A percentile compares a stretch with the other conserved stretches of the same genome.
Evolutionary conservation across 108 stramenopile genomes (phyloP).

Genomic region (Nitzschia sp.): DNA sequence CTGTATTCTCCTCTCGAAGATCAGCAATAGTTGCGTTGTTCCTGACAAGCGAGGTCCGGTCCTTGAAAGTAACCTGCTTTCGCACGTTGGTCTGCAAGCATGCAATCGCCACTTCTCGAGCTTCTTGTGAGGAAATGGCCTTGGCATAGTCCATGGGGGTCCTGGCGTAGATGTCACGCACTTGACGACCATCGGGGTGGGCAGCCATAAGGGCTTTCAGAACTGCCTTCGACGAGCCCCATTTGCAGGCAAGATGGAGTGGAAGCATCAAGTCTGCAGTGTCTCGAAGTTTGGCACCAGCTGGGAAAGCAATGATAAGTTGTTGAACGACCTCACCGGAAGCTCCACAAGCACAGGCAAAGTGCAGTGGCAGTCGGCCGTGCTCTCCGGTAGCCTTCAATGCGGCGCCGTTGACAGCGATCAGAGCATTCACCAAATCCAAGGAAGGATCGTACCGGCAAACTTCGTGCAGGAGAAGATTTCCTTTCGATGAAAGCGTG

Average conservation of each 20-base stretch:
- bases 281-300: slow-evolving; percentile 43
- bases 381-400: slow-evolving; percentile 54
- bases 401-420: slow-evolving; percentile 39
- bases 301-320: slow-evolving; percentile 67
- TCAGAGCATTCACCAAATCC: slow-evolving; percentile 46
- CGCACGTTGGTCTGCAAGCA: slow-evolving; percentile 4
- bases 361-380: slow-evolving; percentile 68
- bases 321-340: slow-evolving; percentile 53
- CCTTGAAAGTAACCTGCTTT: not conserved
- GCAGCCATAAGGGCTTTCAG: slow-evolving; percentile 43
- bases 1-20: slow-evolving; percentile 23
- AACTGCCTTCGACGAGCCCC: slow-evolving; percentile 63
- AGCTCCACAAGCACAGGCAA: slow-evolving; percentile 70
- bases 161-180: slow-evolving; percentile 50
- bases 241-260: slow-evolving; percentile 73
- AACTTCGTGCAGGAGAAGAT: slow-evolving; percentile 55
- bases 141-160: slow-evolving; percentile 37
- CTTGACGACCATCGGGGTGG: slow-evolving; percentile 48
- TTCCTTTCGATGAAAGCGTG: slow-evolving; percentile 30
- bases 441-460: slow-evolving; percentile 59
- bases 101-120: slow-evolving; percentile 12
- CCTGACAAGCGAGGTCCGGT: slow-evolving; percentile 5
- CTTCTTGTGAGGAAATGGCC: slow-evolving; percentile 3
- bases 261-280: slow-evolving; percentile 59
- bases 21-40: slow-evolving; percentile 16